phyloP scores from a whole-genome alignment of 2,329 filamentous ascomycete species.

The Thyridium curvatum region DNA sequence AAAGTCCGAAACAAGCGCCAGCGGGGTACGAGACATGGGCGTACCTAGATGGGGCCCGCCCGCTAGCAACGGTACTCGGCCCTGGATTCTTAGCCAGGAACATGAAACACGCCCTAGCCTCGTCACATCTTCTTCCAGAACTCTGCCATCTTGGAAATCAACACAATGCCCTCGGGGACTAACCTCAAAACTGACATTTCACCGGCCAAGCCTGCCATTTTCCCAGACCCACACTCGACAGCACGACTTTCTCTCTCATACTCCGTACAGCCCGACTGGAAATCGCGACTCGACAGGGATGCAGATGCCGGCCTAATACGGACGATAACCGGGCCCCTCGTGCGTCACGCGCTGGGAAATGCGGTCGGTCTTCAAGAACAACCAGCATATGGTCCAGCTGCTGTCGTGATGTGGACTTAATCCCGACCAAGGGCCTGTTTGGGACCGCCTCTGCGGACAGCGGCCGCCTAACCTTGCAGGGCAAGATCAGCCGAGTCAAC shows the following conservation, averaged over 20 bases:
- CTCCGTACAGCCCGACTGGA: not conserved
- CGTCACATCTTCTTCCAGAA: conserved; percentile 15
- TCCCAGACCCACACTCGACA: conserved; percentile 1
- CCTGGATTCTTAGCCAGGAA: conserved; percentile 13
- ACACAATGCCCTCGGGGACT: not conserved
- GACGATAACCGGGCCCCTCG: too few relatives aligned
- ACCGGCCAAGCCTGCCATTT: not conserved
- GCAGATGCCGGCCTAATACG: too few relatives aligned
- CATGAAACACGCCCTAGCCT: conserved; percentile 14
- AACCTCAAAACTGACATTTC: not conserved
- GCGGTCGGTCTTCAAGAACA: too few relatives aligned
- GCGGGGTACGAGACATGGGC: not conserved
- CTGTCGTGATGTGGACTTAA: too few relatives aligned
- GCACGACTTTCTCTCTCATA: not conserved
- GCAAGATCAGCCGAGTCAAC: too few relatives aligned
- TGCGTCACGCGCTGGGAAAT: too few relatives aligned
- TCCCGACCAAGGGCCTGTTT: too few relatives aligned
- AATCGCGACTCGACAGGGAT: not conserved
- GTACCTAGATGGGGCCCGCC: not conserved
- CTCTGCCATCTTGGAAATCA: conserved; percentile 5
- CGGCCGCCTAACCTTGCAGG: too few relatives aligned
- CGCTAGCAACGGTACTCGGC: not conserved
- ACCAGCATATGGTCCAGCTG: too few relatives aligned
- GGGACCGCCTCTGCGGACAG: too few relatives aligned
- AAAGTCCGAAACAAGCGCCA: conserved; percentile 17